Evolutionary conservation across 164 flowering plant genomes (phyloP).

Genomic region (Sedum album): DNA sequence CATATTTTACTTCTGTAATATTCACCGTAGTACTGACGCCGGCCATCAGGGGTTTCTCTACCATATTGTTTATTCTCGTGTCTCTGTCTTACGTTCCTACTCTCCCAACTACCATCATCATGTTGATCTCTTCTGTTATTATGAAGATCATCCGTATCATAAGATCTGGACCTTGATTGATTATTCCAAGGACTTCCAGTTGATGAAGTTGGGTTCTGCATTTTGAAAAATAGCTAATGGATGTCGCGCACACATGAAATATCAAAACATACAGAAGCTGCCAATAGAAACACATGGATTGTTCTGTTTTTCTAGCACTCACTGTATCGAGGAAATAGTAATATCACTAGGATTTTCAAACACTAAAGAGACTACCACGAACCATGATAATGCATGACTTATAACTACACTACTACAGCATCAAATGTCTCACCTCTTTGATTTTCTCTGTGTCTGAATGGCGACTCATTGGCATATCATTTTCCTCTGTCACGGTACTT

Average conservation of each 20-base stretch:
- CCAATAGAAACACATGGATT: neutral
- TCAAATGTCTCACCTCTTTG: neutral
- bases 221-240: conserved; percentile 2
- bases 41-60: conserved; percentile 29
- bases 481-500: neutral
- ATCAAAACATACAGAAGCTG: neutral
- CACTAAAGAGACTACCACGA: no score
- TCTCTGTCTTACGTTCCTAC: conserved; percentile 27
- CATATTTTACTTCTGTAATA: conserved; percentile 42
- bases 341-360: neutral
- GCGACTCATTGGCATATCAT: neutral
- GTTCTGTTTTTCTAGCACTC: neutral
- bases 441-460: neutral
- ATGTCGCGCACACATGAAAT: neutral
- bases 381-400: no score
- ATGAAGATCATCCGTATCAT: conserved; percentile 26
- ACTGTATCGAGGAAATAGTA: neutral
- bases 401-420: no score
- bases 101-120: conserved; percentile 30
- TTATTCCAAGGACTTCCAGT: conserved; percentile 22
- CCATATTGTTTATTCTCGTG: conserved; percentile 18
- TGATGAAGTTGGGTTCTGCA: conserved; percentile 33
- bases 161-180: conserved; percentile 26
- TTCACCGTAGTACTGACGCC: conserved; percentile 26
- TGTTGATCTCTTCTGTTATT: conserved; percentile 32